Evolutionary conservation across 352 stramenopile genomes (phyloP).

Genomic region (Phytophthora rubi): DNA sequence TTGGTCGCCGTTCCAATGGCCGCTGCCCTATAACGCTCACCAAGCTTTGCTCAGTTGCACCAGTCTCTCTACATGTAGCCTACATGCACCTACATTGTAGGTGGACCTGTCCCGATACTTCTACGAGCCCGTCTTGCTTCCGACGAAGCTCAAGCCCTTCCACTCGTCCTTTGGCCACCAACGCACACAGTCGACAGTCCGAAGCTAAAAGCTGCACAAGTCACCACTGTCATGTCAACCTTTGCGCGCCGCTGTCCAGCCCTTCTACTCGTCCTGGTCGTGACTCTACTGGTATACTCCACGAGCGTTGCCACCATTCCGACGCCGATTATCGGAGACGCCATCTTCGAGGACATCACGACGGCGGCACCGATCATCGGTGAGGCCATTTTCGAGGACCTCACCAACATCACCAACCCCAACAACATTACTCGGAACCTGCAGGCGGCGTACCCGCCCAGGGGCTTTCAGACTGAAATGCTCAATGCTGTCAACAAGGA

Average conservation of each 20-base stretch:
- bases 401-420: constrained; percentile 4
- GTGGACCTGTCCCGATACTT: not conserved
- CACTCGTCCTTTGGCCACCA: constrained; percentile 35
- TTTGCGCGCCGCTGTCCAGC: not conserved
- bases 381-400: constrained; percentile 24
- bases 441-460: constrained; percentile 25
- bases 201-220: not conserved
- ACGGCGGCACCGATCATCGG: constrained; percentile 28
- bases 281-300: constrained; percentile 15
- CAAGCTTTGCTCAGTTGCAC: constrained; percentile 28
- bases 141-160: not conserved
- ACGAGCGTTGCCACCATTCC: constrained; percentile 19
- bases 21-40: constrained; percentile 26
- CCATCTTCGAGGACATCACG: constrained; percentile 32
- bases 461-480: constrained; percentile 39
- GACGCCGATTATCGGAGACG: constrained; percentile 27
- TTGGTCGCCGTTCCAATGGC: constrained; percentile 18
- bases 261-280: constrained; percentile 16
- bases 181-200: not conserved
- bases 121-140: not conserved
- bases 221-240: constrained; percentile 9
- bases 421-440: constrained; percentile 22
- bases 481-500: constrained; percentile 59
- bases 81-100: not conserved
- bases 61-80: not conserved